A percentile compares a stretch with the other conserved stretches of the same genome.
These are phyloP conservation scores for Chlorella sp. DNA, from an alignment of 139 green algal species.

Conservation along the genomic window DNA sequence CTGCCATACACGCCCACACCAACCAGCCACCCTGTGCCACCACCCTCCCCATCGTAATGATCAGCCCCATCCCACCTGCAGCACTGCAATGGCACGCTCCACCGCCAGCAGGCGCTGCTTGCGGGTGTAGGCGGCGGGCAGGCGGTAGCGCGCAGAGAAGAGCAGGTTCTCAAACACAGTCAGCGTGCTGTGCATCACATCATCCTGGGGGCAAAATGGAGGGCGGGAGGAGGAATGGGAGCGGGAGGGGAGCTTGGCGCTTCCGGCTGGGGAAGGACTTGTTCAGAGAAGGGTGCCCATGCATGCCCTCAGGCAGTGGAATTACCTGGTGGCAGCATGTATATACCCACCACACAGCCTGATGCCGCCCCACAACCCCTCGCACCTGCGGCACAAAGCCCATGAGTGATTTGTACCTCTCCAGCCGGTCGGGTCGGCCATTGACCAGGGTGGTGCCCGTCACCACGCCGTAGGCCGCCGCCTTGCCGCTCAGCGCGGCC, in stretches of 20 bases:
- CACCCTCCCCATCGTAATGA: background rate
- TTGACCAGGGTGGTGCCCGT: slow-evolving; percentile 72
- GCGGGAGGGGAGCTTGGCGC: no score
- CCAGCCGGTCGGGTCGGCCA: slow-evolving; percentile 31
- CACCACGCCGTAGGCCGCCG: slow-evolving; percentile 47
- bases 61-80: background rate
- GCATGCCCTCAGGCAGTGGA: no score
- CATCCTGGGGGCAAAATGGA: slow-evolving; percentile 55
- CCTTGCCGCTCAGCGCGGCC: slow-evolving; percentile 60
- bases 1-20: no score
- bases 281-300: no score
- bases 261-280: no score
- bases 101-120: slow-evolving; percentile 46
- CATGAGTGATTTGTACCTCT: slow-evolving; percentile 51
- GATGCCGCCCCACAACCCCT: background rate
- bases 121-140: slow-evolving; percentile 40
- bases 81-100: slow-evolving; percentile 41
- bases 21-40: background rate
- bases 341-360: no score
- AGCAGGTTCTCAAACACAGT: slow-evolving; percentile 75
- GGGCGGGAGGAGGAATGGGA: background rate
- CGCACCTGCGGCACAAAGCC: slow-evolving; percentile 82
- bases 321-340: no score
- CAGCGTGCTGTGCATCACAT: slow-evolving; percentile 74
- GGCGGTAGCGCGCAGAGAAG: slow-evolving; percentile 55